A percentile compares a stretch with the other conserved stretches of the same genome.
Conservation (phyloP, 1,139 yeast species). For the Torulaspora pretoriensis region DNA sequence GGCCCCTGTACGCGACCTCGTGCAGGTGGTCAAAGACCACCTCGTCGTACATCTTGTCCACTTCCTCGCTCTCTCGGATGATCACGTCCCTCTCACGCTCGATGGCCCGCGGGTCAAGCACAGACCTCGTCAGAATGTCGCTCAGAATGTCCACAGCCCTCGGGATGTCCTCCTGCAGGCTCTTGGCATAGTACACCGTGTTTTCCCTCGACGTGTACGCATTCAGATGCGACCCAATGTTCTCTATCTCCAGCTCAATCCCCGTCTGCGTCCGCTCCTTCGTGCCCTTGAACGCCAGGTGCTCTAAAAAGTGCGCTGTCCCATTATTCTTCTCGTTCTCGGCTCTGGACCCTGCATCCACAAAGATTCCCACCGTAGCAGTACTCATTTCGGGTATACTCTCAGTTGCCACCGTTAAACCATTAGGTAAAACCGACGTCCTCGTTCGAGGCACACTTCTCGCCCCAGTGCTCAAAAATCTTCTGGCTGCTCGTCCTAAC, state of each 20-base stretch:
- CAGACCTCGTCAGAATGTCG: conserved; percentile 84
- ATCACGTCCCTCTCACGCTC: conserved; percentile 96
- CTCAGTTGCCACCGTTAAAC: conserved; percentile 91
- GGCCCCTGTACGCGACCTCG: conserved; percentile 83
- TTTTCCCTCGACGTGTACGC: conserved; percentile 97
- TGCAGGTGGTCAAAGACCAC: conserved; percentile 96
- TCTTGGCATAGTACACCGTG: conserved; percentile 93
- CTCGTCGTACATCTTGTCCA: conserved; percentile 96
- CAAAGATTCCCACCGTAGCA: conserved; percentile 91
- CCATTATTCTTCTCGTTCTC: conserved; percentile 83
- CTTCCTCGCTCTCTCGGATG: conserved; percentile 94
- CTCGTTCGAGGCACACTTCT: conserved; percentile 43
- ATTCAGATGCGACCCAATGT: conserved; percentile 93
- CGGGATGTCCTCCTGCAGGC: conserved; percentile 75
- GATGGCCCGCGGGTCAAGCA: conserved; percentile 75
- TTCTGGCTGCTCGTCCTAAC: neutral
- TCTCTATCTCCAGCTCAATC: conserved; percentile 89
- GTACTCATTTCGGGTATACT: conserved; percentile 81
- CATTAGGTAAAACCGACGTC: conserved; percentile 70
- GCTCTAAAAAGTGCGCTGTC: conserved; percentile 96
- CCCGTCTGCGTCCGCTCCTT: conserved; percentile 72
- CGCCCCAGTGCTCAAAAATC: conserved; percentile 14
- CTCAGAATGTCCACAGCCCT: conserved; percentile 82
- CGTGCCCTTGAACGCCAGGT: conserved; percentile 94
- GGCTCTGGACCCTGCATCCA: conserved; percentile 97